Base-by-base conservation (phyloP, 2,329 filamentous ascomycete genomes). In the Incumbomyces delicatus region DNA sequence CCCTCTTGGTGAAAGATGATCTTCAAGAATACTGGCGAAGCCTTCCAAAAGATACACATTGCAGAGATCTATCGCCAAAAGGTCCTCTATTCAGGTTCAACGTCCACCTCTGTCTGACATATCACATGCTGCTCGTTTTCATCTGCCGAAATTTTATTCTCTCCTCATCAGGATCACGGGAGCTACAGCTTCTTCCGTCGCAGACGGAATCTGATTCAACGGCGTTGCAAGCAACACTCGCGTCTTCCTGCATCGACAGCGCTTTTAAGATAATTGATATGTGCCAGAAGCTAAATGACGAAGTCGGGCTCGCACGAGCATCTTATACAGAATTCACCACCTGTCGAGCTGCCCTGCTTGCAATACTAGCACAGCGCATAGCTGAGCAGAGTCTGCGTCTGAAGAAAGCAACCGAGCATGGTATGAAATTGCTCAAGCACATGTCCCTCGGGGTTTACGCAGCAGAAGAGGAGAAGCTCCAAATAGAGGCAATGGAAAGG, bases 81-180 rank as follows among this genome's bases (percentile, higher is more conserved):
- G 43, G 2, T 16, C 22, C 7, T 16, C 38, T 51, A 10, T 27
- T 49, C 7, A 58, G 58, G 3, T 50, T 52, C 1, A 46, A 31
- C 3, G 52, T 56, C 37, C 57, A 59, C 33, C 38, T 61, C 6
- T 61, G 63, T 12, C 61, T 75, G 2, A 69, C 71, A 47, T 70
- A 71, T 49, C 69, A 69, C 50, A 61, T 73, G 32, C 60, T 71
- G 11, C 68, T 69, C 41, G 71, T 75, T 62, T 75, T 72, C 44
- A 62, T 70, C 36, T 72, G 72, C 6, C 64, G 72, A 4, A 66
- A 67, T 3, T 74, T 75, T 47, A 65, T 74, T 32, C 65, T 73
- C 29, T 52, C 40, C 39, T 36, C 33, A 44, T 8, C 32, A 45
- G 7, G 13, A 41, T 13, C 6, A 13, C 18, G 0, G 41, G 22